Base-by-base conservation (phyloP, 176 grass and related monocot species). In the Lolium multiflorum region DNA sequence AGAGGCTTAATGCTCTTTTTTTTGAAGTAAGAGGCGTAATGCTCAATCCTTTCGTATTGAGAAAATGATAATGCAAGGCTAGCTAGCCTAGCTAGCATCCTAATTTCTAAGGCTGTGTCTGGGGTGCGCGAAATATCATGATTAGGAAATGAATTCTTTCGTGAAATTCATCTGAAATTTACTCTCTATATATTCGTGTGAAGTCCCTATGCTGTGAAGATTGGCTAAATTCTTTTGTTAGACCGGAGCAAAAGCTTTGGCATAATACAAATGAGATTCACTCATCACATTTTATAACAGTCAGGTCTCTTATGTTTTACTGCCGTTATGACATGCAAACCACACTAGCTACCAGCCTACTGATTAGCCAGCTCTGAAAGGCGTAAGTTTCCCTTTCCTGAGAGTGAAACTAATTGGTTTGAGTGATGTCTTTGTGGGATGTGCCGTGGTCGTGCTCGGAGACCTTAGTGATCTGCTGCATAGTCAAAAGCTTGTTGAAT, bases 401-500 rank as follows among this genome's bases (percentile, higher is more conserved):
- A 63, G 56, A 50, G 46, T 63, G 82, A 75, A 75, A 63, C 13
- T 37, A 24, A 70, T 43, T 69, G 71, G 26, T 82, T 78, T 71
- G 10, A 14, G 16, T 21, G 35, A 21, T 54, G 49, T 35, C 71
- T 63, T 90, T 54, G 54, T 64, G 65, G 65, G 78, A 55, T 22
- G 54, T 69, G 22, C 31, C 31, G 31, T 35, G 31, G 31, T 35
- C 31, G 31, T 35, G 31, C 62, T 28, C 35, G 43, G 47, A 37
- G 44, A 56, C 59, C 59, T 18, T 39, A 35, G 31, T 35, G 61
- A 25, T 49, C 18, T 13, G 68, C 54, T 81, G 76, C 47, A 57
- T 80, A 81, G 73, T 64, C 80, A 72, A 90, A 83, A 78, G 84
- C 55, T 83, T 54, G 52, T 51, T 79, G 79, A 78, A 79, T 12